Conservation (phyloP, 352 stramenopile genomes). For the Phytophthora meadii region DNA sequence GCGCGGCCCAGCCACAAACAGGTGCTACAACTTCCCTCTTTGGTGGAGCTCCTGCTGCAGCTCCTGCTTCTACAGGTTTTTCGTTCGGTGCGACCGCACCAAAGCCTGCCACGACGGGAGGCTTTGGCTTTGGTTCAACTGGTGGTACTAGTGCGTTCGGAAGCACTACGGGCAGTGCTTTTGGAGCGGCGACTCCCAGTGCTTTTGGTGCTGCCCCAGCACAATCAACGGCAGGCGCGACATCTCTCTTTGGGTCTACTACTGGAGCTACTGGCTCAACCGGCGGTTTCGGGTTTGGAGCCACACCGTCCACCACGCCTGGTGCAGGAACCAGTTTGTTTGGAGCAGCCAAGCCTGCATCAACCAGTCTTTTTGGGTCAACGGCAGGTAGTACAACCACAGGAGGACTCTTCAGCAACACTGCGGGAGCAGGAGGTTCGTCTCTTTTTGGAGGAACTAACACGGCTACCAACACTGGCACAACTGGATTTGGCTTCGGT, state of each 20-base stretch:
- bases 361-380: slow-evolving; percentile 46
- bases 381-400: slow-evolving; percentile 32
- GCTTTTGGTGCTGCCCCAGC: slow-evolving; percentile 46
- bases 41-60: slow-evolving; percentile 36
- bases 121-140: slow-evolving; percentile 54
- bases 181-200: slow-evolving; percentile 41
- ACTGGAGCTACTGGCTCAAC: slow-evolving; percentile 32
- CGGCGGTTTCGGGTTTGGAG: slow-evolving; percentile 54
- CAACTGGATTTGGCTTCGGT: slow-evolving; percentile 51
- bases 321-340: slow-evolving; percentile 48
- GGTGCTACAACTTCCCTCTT: slow-evolving; percentile 51
- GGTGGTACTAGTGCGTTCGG: slow-evolving; percentile 43
- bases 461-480: slow-evolving; percentile 37
- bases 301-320: slow-evolving; percentile 29
- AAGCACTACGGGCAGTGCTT: slow-evolving; percentile 37
- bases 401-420: slow-evolving; percentile 46
- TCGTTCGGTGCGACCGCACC: slow-evolving; percentile 46
- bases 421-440: slow-evolving; percentile 31
- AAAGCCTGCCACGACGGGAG: slow-evolving; percentile 42
- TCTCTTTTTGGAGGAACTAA: slow-evolving; percentile 50
- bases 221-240: slow-evolving; percentile 40
- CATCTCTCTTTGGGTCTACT: slow-evolving; percentile 53
- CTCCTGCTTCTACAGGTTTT: slow-evolving; percentile 44
- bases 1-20: slow-evolving; percentile 37
- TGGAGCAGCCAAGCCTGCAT: slow-evolving; percentile 45